Evolutionary conservation across 2,329 filamentous ascomycete genomes (phyloP).

Genomic region (Penicillium sp.): DNA sequence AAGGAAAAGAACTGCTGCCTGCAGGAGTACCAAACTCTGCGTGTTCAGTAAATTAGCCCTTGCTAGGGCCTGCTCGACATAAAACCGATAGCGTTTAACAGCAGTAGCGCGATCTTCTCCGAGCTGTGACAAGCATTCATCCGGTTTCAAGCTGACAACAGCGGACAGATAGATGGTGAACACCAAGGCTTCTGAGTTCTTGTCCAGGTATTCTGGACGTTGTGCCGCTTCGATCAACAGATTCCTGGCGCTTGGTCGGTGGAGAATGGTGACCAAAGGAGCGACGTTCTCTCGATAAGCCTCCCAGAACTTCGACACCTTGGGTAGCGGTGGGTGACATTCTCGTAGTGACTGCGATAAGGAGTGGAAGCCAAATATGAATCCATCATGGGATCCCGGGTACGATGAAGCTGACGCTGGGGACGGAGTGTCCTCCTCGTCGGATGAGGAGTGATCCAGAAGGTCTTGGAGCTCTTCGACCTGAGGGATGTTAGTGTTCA

Average conservation of each 20-base stretch:
- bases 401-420: constrained; percentile 44
- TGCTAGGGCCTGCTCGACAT: constrained; percentile 61
- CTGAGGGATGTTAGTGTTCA: constrained; percentile 30
- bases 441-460: constrained; percentile 56
- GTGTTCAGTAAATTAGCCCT: constrained; percentile 62
- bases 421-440: constrained; percentile 54
- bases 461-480: constrained; percentile 63
- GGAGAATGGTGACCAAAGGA: constrained; percentile 59
- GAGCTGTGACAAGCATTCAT: constrained; percentile 45
- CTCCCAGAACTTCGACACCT: constrained; percentile 56
- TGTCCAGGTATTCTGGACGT: constrained; percentile 51
- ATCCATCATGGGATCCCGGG: constrained; percentile 54
- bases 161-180: constrained; percentile 63
- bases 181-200: constrained; percentile 55
- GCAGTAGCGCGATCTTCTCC: constrained; percentile 52
- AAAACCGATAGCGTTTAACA: constrained; percentile 59
- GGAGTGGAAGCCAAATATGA: constrained; percentile 60
- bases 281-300: constrained; percentile 61
- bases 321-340: constrained; percentile 54
- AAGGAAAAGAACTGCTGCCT: constrained; percentile 62
- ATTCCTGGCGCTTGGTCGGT: constrained; percentile 54
- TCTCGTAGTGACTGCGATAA: constrained; percentile 54
- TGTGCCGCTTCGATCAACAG: constrained; percentile 52
- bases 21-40: constrained; percentile 60
- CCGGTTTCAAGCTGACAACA: constrained; percentile 43